Conservation (phyloP, 176 grass and related monocot genomes). For the Thalia dealbata region DNA sequence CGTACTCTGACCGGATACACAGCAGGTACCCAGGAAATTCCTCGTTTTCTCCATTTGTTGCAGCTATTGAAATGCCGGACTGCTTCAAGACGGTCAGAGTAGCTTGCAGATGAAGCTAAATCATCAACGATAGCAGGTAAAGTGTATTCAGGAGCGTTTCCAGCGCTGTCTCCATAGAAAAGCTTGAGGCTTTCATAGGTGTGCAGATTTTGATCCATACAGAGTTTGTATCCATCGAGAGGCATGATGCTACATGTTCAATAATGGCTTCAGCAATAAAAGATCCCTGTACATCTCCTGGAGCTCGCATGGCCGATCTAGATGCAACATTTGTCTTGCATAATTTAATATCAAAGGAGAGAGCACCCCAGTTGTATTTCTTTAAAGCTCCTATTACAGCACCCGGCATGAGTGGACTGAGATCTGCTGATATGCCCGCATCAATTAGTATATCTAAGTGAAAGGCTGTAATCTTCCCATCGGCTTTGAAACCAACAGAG, state of each 20-base stretch:
- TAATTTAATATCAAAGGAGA: slow-evolving; percentile 52
- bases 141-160: slow-evolving; percentile 43
- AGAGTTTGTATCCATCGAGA: slow-evolving; percentile 30
- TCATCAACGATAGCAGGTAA: slow-evolving; percentile 42
- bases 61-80: slow-evolving; percentile 32
- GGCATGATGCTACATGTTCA: slow-evolving; percentile 52
- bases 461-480: slow-evolving; percentile 56
- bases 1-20: slow-evolving; percentile 27
- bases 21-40: slow-evolving; percentile 41
- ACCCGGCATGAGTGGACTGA: slow-evolving; percentile 7
- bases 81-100: slow-evolving; percentile 19
- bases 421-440: slow-evolving; percentile 41
- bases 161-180: slow-evolving; percentile 30
- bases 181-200: slow-evolving; percentile 34
- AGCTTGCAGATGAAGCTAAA: slow-evolving; percentile 26
- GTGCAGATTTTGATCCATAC: slow-evolving; percentile 57
- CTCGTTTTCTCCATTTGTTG: slow-evolving; percentile 54
- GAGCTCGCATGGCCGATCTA: slow-evolving; percentile 45
- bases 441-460: slow-evolving; percentile 52
- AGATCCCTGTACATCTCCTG: slow-evolving; percentile 66
- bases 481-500: slow-evolving; percentile 68
- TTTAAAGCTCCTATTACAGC: slow-evolving; percentile 34
- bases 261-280: slow-evolving; percentile 81
- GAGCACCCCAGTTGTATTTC: slow-evolving; percentile 74
- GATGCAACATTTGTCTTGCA: slow-evolving; percentile 77